Evolutionary conservation across 805 yeast genomes (phyloP).

Genomic region (Candida railenensis): DNA sequence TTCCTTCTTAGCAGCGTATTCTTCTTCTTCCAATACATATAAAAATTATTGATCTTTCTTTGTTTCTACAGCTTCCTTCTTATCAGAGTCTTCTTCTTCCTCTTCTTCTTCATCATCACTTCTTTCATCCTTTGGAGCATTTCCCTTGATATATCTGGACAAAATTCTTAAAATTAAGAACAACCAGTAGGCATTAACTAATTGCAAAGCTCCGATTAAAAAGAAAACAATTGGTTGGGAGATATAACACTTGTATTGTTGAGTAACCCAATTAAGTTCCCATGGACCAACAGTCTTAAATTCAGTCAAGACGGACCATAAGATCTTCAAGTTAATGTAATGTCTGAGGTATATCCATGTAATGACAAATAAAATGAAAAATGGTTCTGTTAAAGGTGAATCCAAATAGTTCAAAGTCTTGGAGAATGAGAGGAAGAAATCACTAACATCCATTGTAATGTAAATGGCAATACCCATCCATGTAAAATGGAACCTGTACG

Average conservation of each 20-base stretch:
- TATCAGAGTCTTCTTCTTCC: no score
- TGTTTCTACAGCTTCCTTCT: slow-evolving; percentile 17
- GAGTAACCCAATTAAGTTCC: slow-evolving; percentile 78
- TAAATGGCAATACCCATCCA: slow-evolving; percentile 92
- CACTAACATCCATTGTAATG: slow-evolving; percentile 95
- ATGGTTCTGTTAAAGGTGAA: slow-evolving; percentile 58
- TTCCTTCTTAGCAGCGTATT: slow-evolving; percentile 2
- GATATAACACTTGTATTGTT: slow-evolving; percentile 95
- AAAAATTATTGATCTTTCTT: slow-evolving; percentile 14
- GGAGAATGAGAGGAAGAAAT: slow-evolving; percentile 79
- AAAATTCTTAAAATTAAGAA: slow-evolving; percentile 76
- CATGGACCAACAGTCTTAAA: slow-evolving; percentile 83
- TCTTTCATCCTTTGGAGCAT: slow-evolving; percentile 75
- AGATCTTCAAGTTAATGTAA: slow-evolving; percentile 72
- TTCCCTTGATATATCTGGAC: slow-evolving; percentile 59
- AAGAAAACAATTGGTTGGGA: slow-evolving; percentile 86
- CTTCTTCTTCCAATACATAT: slow-evolving; percentile 8
- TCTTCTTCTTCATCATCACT: slow-evolving; percentile 77
- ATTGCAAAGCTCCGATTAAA: slow-evolving; percentile 75
- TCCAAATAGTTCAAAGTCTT: slow-evolving; percentile 87
- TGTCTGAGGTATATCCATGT: slow-evolving; percentile 92
- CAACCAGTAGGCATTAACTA: slow-evolving; percentile 88
- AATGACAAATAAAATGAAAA: slow-evolving; percentile 64
- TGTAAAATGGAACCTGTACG: slow-evolving; percentile 93
- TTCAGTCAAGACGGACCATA: slow-evolving; percentile 84